A percentile compares a stretch with the other conserved stretches of the same genome.
Conservation (phyloP, 495 filamentous ascomycete species). For the Daldinia caldariorum region DNA sequence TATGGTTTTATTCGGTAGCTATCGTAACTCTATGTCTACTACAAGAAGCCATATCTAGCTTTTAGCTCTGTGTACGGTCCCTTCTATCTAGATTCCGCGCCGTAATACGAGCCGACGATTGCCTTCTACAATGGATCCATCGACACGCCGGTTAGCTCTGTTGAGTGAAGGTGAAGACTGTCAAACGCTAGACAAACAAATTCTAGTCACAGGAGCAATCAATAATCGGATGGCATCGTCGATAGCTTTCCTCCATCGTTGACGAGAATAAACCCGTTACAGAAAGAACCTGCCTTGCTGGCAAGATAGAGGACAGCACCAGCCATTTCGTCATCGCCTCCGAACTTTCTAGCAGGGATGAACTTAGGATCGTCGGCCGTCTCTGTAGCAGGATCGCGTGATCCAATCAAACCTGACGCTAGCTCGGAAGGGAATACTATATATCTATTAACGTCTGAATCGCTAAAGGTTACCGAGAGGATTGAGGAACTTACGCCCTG, state of each 20-base stretch:
- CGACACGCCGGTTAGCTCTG: neutral
- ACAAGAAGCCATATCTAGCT: neutral
- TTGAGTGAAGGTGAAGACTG: neutral
- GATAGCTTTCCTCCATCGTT: slow-evolving; percentile 66
- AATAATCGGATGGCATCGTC: slow-evolving; percentile 59
- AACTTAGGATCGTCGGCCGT: slow-evolving; percentile 27
- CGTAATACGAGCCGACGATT: slow-evolving; percentile 9
- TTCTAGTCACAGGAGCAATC: neutral
- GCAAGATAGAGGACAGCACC: slow-evolving; percentile 50
- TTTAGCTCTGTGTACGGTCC: slow-evolving; percentile 3
- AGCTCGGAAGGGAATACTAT: slow-evolving; percentile 63
- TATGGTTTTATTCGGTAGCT: slow-evolving; percentile 11
- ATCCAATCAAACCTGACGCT: slow-evolving; percentile 41
- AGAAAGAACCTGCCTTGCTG: slow-evolving; percentile 60
- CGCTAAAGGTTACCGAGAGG: neutral
- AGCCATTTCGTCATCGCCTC: slow-evolving; percentile 63
- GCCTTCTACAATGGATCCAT: neutral
- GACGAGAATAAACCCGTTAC: slow-evolving; percentile 65
- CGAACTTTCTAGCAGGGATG: slow-evolving; percentile 61
- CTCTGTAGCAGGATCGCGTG: slow-evolving; percentile 54
- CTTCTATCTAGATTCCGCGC: neutral
- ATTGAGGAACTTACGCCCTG: slow-evolving; percentile 58
- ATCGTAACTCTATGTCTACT: slow-evolving; percentile 10
- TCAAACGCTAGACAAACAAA: neutral
- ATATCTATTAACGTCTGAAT: slow-evolving; percentile 13